Base-by-base conservation (phyloP, 768 basidiomycete genomes). In the Lactarius tabidus region DNA sequence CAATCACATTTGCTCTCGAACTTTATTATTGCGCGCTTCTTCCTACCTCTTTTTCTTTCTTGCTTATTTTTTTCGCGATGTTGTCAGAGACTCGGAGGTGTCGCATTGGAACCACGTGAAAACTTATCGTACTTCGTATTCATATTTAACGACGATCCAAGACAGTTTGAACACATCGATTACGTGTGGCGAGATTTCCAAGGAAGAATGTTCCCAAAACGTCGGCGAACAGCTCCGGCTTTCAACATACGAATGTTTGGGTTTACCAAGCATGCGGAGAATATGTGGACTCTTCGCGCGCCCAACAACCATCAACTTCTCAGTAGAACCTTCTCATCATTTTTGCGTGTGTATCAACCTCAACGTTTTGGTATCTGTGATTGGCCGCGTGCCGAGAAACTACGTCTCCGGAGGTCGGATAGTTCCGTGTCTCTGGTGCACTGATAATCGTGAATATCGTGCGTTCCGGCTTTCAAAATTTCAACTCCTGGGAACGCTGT, bases 1-100 rank as follows among this genome's bases (percentile, higher is more conserved):
- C 31, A 28, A 57, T 57, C 38, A 52, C 38, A 61, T 52, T 20
- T 66, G 64, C 54, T 57, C 36, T 35, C 18, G 60, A 45, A 62
- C 52, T 53, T 62, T 66, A 62, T 62, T 66, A 62, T 53, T 66
- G 56, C 65, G 31, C 41, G 14, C 18, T 35, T 33, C 45, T 26
- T 20, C 29, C 29, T 1, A 33, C 43, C 17, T 43, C 31, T 43
- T 58, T 55, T n/a, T 28, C n/a, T 20, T 23, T 10, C 39, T 33
- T 33, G 33, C 8, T 33, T 12, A 18, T 36, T 6, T 26, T 17
- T 26, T 51, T 51, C 14, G 14, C 15, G 48, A 51, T 51, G 26
- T 28, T 51, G 23, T 15, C 48, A 51, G 6, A 48, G 26, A 14
- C 23, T 28, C 14, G 26, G 14, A 28, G n/a, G n/a, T n/a, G n/a